Percentiles rank a stretch among this genome's conserved stretches.
phyloP scores from a whole-genome alignment of 768 basidiomycete species.

The Calocybe gangraenosa region DNA sequence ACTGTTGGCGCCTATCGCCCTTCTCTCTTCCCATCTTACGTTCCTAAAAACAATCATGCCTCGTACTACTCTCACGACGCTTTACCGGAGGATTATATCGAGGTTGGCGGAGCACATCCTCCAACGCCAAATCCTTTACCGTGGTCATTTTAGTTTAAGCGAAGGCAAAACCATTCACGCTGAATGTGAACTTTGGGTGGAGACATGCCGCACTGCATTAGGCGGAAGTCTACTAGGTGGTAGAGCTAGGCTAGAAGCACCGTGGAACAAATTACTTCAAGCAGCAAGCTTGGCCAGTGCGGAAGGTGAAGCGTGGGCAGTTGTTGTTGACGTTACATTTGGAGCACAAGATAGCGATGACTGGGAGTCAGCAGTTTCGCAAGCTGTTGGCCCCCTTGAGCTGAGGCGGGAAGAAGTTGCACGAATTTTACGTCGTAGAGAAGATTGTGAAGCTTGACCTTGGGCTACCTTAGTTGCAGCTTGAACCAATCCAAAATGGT shows the following conservation, averaged over 20 bases:
- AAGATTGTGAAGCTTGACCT: slow-evolving; percentile 15
- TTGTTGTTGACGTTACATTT: slow-evolving; percentile 44
- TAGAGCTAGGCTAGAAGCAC: slow-evolving; percentile 56
- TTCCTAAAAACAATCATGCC: slow-evolving; percentile 67
- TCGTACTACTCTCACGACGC: slow-evolving; percentile 42
- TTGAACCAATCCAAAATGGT: too few species aligned
- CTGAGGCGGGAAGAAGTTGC: slow-evolving; percentile 59
- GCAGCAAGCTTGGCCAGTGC: slow-evolving; percentile 65
- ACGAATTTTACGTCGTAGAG: slow-evolving; percentile 46
- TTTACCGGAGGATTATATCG: slow-evolving; percentile 75
- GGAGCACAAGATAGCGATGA: slow-evolving; percentile 38
- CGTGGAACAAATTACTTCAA: slow-evolving; percentile 73
- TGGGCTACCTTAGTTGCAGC: too few species aligned
- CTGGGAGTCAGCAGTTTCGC: slow-evolving; percentile 54
- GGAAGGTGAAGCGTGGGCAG: slow-evolving; percentile 50
- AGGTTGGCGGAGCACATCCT: slow-evolving; percentile 74
- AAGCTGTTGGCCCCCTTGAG: slow-evolving; percentile 56
- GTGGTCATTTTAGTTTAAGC: slow-evolving; percentile 57
- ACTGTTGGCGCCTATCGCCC: slow-evolving; percentile 70
- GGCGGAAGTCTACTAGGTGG: slow-evolving; percentile 40
- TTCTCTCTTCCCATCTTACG: slow-evolving; percentile 75
- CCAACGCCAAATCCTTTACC: slow-evolving; percentile 78
- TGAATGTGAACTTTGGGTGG: slow-evolving; percentile 82
- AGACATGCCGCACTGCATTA: slow-evolving; percentile 66
- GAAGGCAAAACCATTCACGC: slow-evolving; percentile 62